Conservation (phyloP, 2,329 filamentous ascomycete genomes). For the Colletotrichum sp. region DNA sequence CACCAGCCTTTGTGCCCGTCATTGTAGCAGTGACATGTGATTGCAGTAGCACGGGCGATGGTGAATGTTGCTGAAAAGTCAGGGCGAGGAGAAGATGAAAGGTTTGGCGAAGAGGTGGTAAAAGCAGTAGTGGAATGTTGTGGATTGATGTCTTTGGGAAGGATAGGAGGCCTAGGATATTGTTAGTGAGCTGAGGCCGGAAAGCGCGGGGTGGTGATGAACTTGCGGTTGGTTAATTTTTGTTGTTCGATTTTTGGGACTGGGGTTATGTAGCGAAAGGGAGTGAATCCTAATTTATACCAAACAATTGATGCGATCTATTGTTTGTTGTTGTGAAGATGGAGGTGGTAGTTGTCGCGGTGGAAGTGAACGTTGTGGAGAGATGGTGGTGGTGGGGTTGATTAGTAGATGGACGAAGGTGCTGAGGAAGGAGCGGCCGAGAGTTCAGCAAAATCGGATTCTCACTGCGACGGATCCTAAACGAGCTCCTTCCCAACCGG, state of each 20-base stretch:
- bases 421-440: neutral
- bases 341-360: neutral
- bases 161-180: neutral
- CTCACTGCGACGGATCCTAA: neutral
- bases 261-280: neutral
- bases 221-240: neutral
- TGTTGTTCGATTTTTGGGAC: neutral
- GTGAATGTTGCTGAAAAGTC: neutral
- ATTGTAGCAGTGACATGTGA: neutral
- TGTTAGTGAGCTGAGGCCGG: neutral
- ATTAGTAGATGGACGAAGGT: neutral
- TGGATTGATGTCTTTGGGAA: neutral
- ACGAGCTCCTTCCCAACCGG: neutral
- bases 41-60: neutral
- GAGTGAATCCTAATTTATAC: neutral
- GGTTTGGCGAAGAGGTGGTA: neutral
- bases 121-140: neutral
- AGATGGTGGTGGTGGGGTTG: neutral
- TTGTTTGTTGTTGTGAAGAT: neutral
- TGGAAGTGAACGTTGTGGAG: neutral
- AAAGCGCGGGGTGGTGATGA: neutral
- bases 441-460: neutral
- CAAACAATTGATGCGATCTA: neutral
- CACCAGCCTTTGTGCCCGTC: neutral
- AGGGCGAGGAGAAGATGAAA: neutral